These are phyloP conservation scores for Euphorbia corollata DNA, from an alignment of 441 rosid species.

Conservation along the genomic window DNA sequence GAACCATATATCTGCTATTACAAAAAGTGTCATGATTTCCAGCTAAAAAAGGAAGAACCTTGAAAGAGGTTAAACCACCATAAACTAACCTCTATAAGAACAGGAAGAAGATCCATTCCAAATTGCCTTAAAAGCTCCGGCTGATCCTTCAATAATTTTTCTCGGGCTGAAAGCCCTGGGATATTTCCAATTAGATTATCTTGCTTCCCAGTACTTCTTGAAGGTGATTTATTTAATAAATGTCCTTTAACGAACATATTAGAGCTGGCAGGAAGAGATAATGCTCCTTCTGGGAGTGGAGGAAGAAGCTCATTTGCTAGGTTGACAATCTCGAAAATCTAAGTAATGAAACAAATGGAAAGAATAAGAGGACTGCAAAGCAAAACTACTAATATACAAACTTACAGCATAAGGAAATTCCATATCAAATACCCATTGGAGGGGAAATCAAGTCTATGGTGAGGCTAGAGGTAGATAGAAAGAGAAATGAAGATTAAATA, in stretches of 20 bases:
- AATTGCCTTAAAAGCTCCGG: constrained; percentile 95
- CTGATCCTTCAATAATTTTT: constrained; percentile 77
- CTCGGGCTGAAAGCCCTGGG: constrained; percentile 64
- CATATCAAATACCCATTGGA: not conserved
- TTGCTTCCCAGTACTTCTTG: constrained; percentile 61
- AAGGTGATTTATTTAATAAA: constrained; percentile 51
- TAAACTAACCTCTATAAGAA: constrained; percentile 70
- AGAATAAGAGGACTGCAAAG: not conserved
- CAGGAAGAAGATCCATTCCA: constrained; percentile 97
- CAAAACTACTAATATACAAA: too few relatives aligned
- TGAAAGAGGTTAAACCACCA: not conserved
- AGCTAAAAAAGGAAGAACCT: constrained; percentile 8
- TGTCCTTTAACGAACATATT: constrained; percentile 70
- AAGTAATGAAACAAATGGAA: not conserved
- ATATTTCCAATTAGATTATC: constrained; percentile 53
- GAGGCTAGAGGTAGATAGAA: not conserved
- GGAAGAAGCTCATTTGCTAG: constrained; percentile 99
- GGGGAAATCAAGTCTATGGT: not conserved
- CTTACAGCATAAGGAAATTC: too few relatives aligned
- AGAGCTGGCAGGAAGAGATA: constrained; percentile 74
- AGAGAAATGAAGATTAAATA: not conserved
- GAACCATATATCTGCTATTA: constrained; percentile 88
- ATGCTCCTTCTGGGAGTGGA: constrained; percentile 83
- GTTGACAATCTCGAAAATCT: constrained; percentile 99
- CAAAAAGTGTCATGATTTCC: constrained; percentile 18